Evolutionary conservation across 225 moss, liverwort and hornwort species (phyloP), one percentile per base, ranked within the genome.

Genomic region (Marchantia paleacea): DNA sequence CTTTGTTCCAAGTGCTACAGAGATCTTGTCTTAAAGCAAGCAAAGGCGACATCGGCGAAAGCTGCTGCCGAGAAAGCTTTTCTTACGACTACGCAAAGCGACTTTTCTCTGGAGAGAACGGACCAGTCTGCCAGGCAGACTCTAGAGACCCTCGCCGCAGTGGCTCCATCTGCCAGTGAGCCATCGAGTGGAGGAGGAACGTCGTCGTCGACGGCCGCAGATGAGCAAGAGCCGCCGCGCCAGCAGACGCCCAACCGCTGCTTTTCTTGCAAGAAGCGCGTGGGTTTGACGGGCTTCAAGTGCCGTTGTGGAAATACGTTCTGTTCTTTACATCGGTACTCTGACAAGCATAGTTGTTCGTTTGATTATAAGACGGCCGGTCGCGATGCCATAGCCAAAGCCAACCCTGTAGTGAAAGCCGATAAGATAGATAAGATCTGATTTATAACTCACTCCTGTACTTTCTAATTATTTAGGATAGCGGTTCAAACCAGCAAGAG

Each of bases 1-100:
- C 90, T 94, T 79, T 97, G 97, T 80, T 93, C 93, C 2, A 94
- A 93, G 79, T 97, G 97, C 80, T 97, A 97, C 76, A 88, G 85
- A 55, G 92, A 93, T 60, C 89, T 82, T 25, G 83, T 97, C 6
- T 86, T 91, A 73, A 89, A 87, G 77, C 94, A 97, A 80, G 84
- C 91, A 0, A 86, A 93, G 63, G 85, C 81, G 7, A 83, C 91
- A 26, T 85, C 84, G 28, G 29, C 87, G 8, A 93, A 88, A 73
- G 67, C 69, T 0, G 66, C 68, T 39, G 84, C 75, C 18, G 82
- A 88, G 72, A 87, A 90, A 69, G 82, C 81, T 10, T 75, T 84
- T 14, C 67, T 73, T 9, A 65, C 80, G 12, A 64, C 79, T 50
- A 16, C 78, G 24, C 79, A 81, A 12, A 85, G 83, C 0, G 85